phyloP scores from a whole-genome alignment of 495 filamentous ascomycete genomes.

The Xylaria cubensis region DNA sequence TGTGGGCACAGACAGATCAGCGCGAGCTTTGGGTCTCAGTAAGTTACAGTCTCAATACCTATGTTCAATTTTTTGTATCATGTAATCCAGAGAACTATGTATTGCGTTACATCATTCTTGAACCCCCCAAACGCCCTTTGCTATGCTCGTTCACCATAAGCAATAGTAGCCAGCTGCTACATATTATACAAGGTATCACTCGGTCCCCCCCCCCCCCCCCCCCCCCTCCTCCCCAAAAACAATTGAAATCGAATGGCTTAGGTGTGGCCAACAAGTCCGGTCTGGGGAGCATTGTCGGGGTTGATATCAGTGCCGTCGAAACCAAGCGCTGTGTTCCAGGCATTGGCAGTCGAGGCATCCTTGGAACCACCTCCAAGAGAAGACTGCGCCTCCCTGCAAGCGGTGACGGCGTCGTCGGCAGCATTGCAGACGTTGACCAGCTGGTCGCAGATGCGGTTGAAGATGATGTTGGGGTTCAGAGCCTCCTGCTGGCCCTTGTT shows the following conservation, averaged over 20 bases:
- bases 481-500: conserved; percentile 61
- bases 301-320: conserved; percentile 51
- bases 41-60: conserved; percentile 1
- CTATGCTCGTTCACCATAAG: neutral
- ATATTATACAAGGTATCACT: neutral
- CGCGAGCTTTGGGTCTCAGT: neutral
- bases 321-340: conserved; percentile 52
- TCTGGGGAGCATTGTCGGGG: conserved; percentile 48
- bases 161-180: neutral
- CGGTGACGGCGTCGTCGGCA: conserved; percentile 58
- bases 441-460: conserved; percentile 69
- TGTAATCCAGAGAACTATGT: neutral
- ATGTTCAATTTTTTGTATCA: conserved; percentile 6
- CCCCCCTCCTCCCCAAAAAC: neutral
- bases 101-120: neutral
- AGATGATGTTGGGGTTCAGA: conserved; percentile 68
- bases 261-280: conserved; percentile 46
- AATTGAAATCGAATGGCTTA: conserved; percentile 26
- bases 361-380: conserved; percentile 48
- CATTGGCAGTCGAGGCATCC: conserved; percentile 49
- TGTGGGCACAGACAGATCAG: neutral
- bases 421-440: conserved; percentile 63
- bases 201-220: neutral
- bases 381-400: conserved; percentile 52
- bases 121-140: conserved; percentile 10